Percentiles rank a stretch among this genome's conserved stretches.
Evolutionary conservation across 2,329 filamentous ascomycete genomes (phyloP).

Genomic region (Sarocladium strictum): DNA sequence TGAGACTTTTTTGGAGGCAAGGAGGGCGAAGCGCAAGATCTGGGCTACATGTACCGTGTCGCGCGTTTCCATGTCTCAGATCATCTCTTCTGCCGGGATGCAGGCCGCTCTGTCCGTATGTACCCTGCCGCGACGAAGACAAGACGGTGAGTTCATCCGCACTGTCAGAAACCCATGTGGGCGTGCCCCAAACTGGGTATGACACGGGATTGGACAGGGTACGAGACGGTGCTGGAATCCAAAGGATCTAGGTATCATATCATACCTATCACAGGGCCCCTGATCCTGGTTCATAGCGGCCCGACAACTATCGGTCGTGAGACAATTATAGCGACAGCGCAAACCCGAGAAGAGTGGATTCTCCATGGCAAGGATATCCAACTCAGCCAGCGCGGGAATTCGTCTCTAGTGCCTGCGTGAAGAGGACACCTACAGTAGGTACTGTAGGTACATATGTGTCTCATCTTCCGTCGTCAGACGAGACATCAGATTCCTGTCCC

Average conservation of each 20-base stretch:
- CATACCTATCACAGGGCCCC: neutral
- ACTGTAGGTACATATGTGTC: no score
- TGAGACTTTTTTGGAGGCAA: neutral
- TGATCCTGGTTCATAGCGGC: neutral
- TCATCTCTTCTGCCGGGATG: neutral
- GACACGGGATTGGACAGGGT: neutral
- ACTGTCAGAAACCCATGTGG: neutral
- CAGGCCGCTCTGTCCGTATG: neutral
- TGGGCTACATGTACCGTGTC: neutral
- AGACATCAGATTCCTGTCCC: neutral
- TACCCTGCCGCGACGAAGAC: neutral
- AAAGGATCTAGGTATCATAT: no score
- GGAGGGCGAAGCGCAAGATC: neutral
- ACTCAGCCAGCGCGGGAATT: no score
- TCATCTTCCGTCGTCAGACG: neutral
- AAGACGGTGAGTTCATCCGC: neutral
- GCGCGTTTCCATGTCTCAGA: conserved; percentile 6
- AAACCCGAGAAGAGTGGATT: no score
- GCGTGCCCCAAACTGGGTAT: neutral
- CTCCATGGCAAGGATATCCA: no score
- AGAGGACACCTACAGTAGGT: no score
- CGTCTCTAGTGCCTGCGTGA: no score
- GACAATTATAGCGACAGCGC: neutral
- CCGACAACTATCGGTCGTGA: neutral
- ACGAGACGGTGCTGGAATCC: no score